phyloP scores from a whole-genome alignment of 495 filamentous ascomycete species.

The Elasticomyces elasticus region DNA sequence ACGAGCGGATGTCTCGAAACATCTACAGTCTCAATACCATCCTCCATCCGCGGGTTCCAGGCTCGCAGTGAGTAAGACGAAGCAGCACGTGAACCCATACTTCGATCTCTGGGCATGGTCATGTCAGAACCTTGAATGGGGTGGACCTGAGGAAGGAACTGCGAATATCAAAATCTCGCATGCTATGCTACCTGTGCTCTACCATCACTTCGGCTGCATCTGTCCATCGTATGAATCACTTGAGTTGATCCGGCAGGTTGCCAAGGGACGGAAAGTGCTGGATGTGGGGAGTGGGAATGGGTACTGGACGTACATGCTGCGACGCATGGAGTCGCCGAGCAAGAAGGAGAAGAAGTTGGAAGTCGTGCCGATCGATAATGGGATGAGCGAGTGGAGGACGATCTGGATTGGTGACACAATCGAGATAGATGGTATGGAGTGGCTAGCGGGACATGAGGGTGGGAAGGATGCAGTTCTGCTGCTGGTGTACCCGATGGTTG shows the following conservation, averaged over 20 bases:
- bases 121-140: conserved; percentile 42
- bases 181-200: conserved; percentile 50
- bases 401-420: conserved; percentile 51
- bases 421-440: conserved; percentile 37
- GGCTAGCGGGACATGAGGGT: conserved; percentile 32
- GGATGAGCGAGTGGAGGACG: conserved; percentile 44
- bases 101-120: conserved; percentile 45
- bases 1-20: conserved; percentile 37
- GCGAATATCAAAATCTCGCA: conserved; percentile 36
- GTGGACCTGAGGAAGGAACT: conserved; percentile 38
- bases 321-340: conserved; percentile 29
- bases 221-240: conserved; percentile 48
- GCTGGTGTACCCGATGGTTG: conserved; percentile 52
- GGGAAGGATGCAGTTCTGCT: conserved; percentile 42
- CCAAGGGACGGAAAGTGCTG: conserved; percentile 33
- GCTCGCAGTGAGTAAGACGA: conserved; percentile 28
- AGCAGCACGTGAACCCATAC: conserved; percentile 45
- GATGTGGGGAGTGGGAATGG: conserved; percentile 52
- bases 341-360: conserved; percentile 23
- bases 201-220: conserved; percentile 59
- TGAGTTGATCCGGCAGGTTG: conserved; percentile 38
- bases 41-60: conserved; percentile 23
- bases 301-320: conserved; percentile 54
- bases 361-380: conserved; percentile 43
- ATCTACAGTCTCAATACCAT: conserved; percentile 36